phyloP scores from a whole-genome alignment of 306 rosid species.

The Cucurbita argyrosperma region DNA sequence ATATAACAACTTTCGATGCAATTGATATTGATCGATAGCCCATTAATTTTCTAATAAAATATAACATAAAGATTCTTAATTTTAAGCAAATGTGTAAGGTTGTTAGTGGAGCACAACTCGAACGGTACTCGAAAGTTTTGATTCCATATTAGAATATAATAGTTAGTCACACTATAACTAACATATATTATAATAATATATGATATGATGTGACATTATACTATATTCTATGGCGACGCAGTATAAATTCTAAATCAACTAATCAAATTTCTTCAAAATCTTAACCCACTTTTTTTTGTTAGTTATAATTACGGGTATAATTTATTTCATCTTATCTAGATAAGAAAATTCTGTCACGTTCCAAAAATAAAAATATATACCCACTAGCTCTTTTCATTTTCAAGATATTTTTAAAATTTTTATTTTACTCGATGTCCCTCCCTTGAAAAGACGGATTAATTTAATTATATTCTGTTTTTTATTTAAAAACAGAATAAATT shows the following conservation, averaged over 20 bases:
- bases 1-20: too few relatives aligned
- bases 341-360: constrained; percentile 15
- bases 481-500: neutral
- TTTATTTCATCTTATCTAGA: constrained; percentile 17
- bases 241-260: neutral
- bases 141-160: neutral
- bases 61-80: too few relatives aligned
- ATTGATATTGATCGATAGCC: too few relatives aligned
- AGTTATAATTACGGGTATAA: neutral
- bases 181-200: neutral
- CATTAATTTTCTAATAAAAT: too few relatives aligned
- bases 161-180: neutral
- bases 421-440: neutral
- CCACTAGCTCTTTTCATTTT: neutral
- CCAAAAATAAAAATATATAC: neutral
- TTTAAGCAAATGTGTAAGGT: neutral
- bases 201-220: neutral
- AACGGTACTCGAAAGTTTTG: neutral
- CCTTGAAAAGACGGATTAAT: neutral
- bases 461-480: neutral
- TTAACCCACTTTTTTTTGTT: neutral
- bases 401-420: neutral
- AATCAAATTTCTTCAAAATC: neutral
- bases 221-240: neutral
- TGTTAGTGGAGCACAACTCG: neutral